Evolutionary conservation across 345 rosid genomes (phyloP), one percentile per base, ranked within the genome.

Genomic region (Rubroshorea leprosula): DNA sequence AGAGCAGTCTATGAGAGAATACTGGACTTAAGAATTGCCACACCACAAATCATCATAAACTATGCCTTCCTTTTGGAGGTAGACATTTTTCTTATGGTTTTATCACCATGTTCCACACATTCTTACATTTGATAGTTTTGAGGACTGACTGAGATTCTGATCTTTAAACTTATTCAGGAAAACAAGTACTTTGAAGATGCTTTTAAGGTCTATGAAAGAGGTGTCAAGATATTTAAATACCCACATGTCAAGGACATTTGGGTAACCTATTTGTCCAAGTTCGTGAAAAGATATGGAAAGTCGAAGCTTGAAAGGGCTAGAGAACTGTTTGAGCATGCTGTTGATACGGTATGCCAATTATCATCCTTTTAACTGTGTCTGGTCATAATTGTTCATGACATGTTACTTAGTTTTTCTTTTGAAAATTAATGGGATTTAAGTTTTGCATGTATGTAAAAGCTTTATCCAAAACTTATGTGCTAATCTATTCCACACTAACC

Each of bases 191-290:
- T 93, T 44, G 97, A 93, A 80, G 97, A 93, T 81, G 99, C 99
- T 65, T 93, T 93, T 79, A 93, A 86, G 81, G 97, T 87, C 26
- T 89, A 93, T 65, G 97, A 93, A 78, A 80, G 95, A 68, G 97
- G 99, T 50, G 95, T 93, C 64, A 93, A 90, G 79, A 87, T 93
- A 69, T 93, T 90, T 63, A 93, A 93, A 73, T 85, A 93, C 64
- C 99, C 99, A 23, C 99, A 90, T 47, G 99, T 90, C 53, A 90
- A 90, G 73, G 97, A 93, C 66, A 75, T 87, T 27, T 93, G 99
- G 99, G 90, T 85, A 10, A 87, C 95, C 0, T 93, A 87, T 74
- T 83, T 93, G 43, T 76, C 97, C 16, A 93, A 93, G 70, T 90
- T 93, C 44, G 95, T 93, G 12, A 83, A 81, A 74, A 80, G 97